These are phyloP conservation scores for Bonia amplexicaulis DNA, from an alignment of 176 grass and related monocot genomes.

Conservation along the genomic window DNA sequence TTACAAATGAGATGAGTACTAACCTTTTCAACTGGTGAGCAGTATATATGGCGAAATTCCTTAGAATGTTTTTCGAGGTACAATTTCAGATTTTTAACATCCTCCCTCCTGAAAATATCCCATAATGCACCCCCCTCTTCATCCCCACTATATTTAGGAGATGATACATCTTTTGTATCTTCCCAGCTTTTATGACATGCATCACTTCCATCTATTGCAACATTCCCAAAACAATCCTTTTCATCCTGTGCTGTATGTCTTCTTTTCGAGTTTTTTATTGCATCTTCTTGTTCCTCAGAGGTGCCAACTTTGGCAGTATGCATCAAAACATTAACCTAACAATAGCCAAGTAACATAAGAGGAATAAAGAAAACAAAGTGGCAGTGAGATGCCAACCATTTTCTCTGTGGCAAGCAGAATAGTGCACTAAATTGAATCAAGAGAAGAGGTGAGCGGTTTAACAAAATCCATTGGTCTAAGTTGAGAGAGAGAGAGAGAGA, in stretches of 20 bases:
- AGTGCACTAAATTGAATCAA: background rate
- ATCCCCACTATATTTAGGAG: conserved; percentile 7
- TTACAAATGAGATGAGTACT: background rate
- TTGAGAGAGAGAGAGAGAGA: background rate
- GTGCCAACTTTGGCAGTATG: conserved; percentile 50
- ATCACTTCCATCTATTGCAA: conserved; percentile 25
- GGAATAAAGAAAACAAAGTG: background rate
- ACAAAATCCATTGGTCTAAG: background rate
- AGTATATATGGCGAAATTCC: conserved; percentile 67
- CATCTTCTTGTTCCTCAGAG: conserved; percentile 33
- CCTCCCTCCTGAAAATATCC: conserved; percentile 83
- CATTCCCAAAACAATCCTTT: conserved; percentile 25
- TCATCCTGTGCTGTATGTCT: conserved; percentile 41
- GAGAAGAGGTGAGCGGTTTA: background rate
- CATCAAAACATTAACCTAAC: conserved; percentile 78
- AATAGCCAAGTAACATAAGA: background rate
- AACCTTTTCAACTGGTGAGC: conserved; percentile 60
- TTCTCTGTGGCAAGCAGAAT: background rate
- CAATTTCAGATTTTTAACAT: conserved; percentile 36
- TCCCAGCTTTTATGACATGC: conserved; percentile 5
- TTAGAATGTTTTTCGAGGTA: conserved; percentile 57
- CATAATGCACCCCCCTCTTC: conserved; percentile 57
- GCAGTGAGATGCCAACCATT: background rate
- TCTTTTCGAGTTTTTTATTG: conserved; percentile 47
- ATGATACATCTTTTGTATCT: conserved; percentile 22